A percentile compares a stretch with the other conserved stretches of the same genome.
These are phyloP conservation scores for Amoebophrya sp. DNA, from an alignment of 169 alveolate species.

Conservation along the genomic window DNA sequence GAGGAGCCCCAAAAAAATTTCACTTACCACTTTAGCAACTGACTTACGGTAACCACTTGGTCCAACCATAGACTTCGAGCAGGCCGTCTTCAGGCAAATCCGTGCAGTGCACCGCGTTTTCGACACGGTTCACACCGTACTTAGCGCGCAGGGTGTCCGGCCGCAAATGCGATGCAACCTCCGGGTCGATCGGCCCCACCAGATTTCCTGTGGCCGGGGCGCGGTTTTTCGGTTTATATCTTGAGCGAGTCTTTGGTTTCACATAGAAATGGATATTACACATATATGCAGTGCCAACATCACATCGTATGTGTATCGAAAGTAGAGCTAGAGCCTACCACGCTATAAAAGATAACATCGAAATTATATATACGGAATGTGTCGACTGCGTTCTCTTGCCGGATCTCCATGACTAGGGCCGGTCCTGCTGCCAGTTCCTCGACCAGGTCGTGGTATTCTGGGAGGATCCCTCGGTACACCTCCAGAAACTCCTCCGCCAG, in stretches of 20 bases:
- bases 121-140: slow-evolving; percentile 65
- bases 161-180: slow-evolving; percentile 57
- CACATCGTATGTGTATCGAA: background rate
- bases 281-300: background rate
- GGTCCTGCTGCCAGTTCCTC: slow-evolving; percentile 70
- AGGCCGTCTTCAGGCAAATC: slow-evolving; percentile 73
- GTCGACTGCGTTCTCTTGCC: slow-evolving; percentile 66
- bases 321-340: background rate
- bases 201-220: background rate
- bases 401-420: slow-evolving; percentile 60
- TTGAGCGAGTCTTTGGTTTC: background rate
- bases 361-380: slow-evolving; percentile 62
- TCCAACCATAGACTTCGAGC: too few relatives aligned
- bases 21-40: too few relatives aligned
- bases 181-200: slow-evolving; percentile 75
- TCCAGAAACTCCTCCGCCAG: slow-evolving; percentile 74
- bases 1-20: too few relatives aligned
- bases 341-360: background rate
- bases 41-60: too few relatives aligned
- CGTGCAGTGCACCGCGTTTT: slow-evolving; percentile 78
- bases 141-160: slow-evolving; percentile 71
- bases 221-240: background rate
- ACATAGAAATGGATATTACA: background rate
- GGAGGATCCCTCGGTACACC: slow-evolving; percentile 58
- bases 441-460: slow-evolving; percentile 41